Base-by-base conservation (phyloP, 1,139 yeast genomes). In the Kodamaea ohmeri region DNA sequence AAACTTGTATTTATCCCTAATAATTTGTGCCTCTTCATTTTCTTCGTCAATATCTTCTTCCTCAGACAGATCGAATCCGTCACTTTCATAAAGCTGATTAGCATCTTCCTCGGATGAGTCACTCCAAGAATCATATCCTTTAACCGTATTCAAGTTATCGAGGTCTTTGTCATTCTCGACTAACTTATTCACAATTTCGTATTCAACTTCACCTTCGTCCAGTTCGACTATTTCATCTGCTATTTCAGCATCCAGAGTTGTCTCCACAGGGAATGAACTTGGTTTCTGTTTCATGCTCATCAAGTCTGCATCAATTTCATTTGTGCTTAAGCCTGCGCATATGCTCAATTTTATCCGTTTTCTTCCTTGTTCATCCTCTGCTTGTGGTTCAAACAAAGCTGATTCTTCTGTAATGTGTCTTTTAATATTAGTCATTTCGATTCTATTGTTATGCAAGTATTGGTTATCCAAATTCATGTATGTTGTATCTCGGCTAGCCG, bases 371-470 rank as follows among this genome's bases (percentile, higher is more conserved):
- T 47, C 48, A 16, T 19, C 26, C 13, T 28, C 21, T 19, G 32
- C 32, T 4, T n/a, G n/a, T n/a, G 5, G 6, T 4, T 20, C 19
- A 13, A 21, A 21, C 3, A 22, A 12, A 7, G 20, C 9, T 9
- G 38, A 27, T 4, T 43, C 39, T 14, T 44, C 38, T 25, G 53
- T 35, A 12, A 48, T 47, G 13, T 32, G 39, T 7, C 35, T 33
- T 27, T 39, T 63, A 25, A 60, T 58, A 39, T 58, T 54, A 2
- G 72, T 61, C 19, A 63, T 39, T 42, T 68, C 73, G n/a, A 66
- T 50, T 36, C 55, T 55, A 44, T 66, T 66, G 34, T 57, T 61
- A 29, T 55, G 57, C 25, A 47, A 36, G 40, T 51, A 55, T 15
- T 45, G 49, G 39, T 58, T 60, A 33, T 57, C 60, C 26, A 51